Evolutionary conservation across 2,329 filamentous ascomycete genomes (phyloP).

Genomic region (Penicillium sp.): DNA sequence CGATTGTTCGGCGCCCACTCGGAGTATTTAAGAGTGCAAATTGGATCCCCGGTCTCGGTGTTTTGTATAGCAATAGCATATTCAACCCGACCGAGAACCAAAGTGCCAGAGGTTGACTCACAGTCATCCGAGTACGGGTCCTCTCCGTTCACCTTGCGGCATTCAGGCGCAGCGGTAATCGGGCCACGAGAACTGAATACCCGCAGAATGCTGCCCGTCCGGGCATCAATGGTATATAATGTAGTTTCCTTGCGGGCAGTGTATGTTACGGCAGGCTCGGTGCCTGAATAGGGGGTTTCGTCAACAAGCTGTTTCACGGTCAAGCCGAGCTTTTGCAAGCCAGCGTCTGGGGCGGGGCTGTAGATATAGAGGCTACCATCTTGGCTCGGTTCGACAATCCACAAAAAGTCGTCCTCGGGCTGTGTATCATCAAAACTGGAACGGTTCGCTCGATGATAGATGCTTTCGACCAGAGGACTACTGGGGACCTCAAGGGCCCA

Average conservation of each 20-base stretch:
- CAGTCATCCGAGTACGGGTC: slow-evolving; percentile 68
- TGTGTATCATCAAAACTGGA: slow-evolving; percentile 59
- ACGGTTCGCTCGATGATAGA: slow-evolving; percentile 70
- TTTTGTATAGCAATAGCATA: slow-evolving; percentile 86
- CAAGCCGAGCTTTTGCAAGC: slow-evolving; percentile 49
- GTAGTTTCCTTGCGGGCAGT: slow-evolving; percentile 89
- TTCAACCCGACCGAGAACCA: slow-evolving; percentile 81
- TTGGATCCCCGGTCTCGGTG: slow-evolving; percentile 66
- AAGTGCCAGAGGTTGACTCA: slow-evolving; percentile 68
- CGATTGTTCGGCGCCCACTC: slow-evolving; percentile 94
- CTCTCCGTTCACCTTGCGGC: slow-evolving; percentile 65
- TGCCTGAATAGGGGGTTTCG: slow-evolving; percentile 72
- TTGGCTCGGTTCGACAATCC: slow-evolving; percentile 89
- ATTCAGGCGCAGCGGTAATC: slow-evolving; percentile 70
- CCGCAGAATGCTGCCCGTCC: slow-evolving; percentile 76
- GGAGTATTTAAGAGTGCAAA: slow-evolving; percentile 87
- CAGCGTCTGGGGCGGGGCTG: slow-evolving; percentile 60
- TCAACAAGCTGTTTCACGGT: slow-evolving; percentile 78
- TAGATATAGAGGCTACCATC: slow-evolving; percentile 88
- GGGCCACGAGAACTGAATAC: slow-evolving; percentile 77
- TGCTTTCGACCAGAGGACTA: slow-evolving; percentile 86
- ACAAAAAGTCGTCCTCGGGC: slow-evolving; percentile 79
- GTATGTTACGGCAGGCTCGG: slow-evolving; percentile 77
- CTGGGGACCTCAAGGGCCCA: slow-evolving; percentile 80
- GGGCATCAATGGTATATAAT: slow-evolving; percentile 84